Evolutionary conservation across 2,329 filamentous ascomycete species (phyloP), one percentile per base, ranked within the genome.

Genomic region (Diaporthe sp.): DNA sequence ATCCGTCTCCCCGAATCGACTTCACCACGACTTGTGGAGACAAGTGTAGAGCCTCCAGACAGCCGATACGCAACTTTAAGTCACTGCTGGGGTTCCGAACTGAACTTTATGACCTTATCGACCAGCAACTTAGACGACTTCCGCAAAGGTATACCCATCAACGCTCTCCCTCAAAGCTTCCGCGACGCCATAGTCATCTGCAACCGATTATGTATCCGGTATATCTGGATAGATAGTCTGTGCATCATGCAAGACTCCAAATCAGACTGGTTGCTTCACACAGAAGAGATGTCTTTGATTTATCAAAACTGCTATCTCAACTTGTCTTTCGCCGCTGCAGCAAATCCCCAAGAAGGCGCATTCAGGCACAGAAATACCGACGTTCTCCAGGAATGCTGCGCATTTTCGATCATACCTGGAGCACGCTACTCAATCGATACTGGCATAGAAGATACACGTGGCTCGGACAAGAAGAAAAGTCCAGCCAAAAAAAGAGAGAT

Each of bases 141-240:
- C 25, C 5, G 53, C 51, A 9, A 39, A 10, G 22, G 34, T 5
- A 72, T 72, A 2, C 22, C 17, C 17, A 25, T 31, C 12, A 19
- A 46, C 19, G 17, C 34, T 19, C 69, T 72, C 46, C 37, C 69
- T 8, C 39, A 37, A 15, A 72, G 69, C 55, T 72, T 72, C 37
- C 69, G 39, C 5, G 69, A 72, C 4, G 69, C 69, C 19, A 61
- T 72, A 2, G 3, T 37, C 5, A 25, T 46, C 19, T 72, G 69
- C 69, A 44, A 42, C 22, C 37, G n/a, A 3, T 37, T 72, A 28
- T 8, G 2, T 19, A 61, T 72, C 13, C 37, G 17, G 22, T 61
- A 72, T 25, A n/a, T 72, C 19, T 72, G 69, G 69, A 72, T 72
- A 25, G 69, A 72, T 25, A 72, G 69, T 12, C 37, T 72, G 2